phyloP scores from a whole-genome alignment of 2,329 filamentous ascomycete species.

The Claviceps sp. region DNA sequence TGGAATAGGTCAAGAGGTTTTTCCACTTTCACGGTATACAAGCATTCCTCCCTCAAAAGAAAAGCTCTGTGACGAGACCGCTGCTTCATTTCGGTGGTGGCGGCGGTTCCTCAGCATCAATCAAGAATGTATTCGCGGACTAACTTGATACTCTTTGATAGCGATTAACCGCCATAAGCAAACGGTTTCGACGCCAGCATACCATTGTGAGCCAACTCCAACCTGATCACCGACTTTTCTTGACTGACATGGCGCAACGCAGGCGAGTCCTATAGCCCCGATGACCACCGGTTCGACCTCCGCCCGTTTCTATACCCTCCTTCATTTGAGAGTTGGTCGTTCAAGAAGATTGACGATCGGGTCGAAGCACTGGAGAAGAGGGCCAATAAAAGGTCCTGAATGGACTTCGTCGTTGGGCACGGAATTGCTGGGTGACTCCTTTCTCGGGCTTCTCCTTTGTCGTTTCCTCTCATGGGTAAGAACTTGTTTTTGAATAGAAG shows the following conservation, averaged over 20 bases:
- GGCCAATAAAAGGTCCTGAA: neutral
- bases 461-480: too few species aligned
- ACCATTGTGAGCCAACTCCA: neutral
- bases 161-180: constrained; percentile 6
- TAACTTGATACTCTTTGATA: neutral
- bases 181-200: constrained; percentile 1
- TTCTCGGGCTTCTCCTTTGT: too few species aligned
- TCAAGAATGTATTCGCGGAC: neutral
- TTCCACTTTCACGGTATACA: neutral
- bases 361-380: constrained; percentile 19
- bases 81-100: neutral
- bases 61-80: too few species aligned
- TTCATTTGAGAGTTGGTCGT: constrained; percentile 20
- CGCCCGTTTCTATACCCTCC: constrained; percentile 17
- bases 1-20: constrained; percentile 1
- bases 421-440: too few species aligned
- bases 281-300: constrained; percentile 8
- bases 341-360: constrained; percentile 26
- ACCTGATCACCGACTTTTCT: neutral
- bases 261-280: constrained; percentile 1
- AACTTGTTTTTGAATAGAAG: too few species aligned
- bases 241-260: neutral
- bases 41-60: neutral
- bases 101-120: neutral
- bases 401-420: neutral